Base-by-base conservation (phyloP, 768 basidiomycete species). In the Hypholoma sublateritium region DNA sequence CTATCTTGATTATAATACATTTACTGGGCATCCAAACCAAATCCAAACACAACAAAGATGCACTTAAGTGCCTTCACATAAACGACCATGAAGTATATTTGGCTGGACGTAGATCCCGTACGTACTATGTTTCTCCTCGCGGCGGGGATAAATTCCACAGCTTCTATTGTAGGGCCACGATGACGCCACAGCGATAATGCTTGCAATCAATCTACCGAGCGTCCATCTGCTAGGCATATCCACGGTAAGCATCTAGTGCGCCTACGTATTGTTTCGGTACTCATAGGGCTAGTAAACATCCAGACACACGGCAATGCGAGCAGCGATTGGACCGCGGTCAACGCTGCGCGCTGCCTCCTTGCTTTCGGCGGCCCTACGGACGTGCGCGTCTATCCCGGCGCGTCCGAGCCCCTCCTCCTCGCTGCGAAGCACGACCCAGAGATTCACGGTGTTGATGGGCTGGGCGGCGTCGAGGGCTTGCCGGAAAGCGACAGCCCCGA, bases 251-350 rank as follows among this genome's bases (percentile, higher is more conserved):
- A 22, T 19, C 21, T 37, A 14, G 3, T 8, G 17, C n/a, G 5
- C 50, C 8, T 21, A 22, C 35, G 8, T 57, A 42, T 11, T 12
- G n/a, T 19, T 14, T 28, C 16, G 24, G 9, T 45, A 25, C 36
- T 32, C 28, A 32, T 9, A 9, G 28, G 9, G 9, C 28, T 32
- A 28, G 6, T 42, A 11, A 25, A 45, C 16, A 43, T 50, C 16
- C 51, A 93, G 92, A 87, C 88, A 1, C 90, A 94, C 68, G 93
- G 93, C 16, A 95, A 95, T 65, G 80, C 91, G 0, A 72, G 77
- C 58, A 77, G 80, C 28, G 68, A 87, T 12, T 77, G 76, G 69
- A 91, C 89, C 0, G 77, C 79, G 24, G 72, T 78, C 37, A 96
- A 96, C 62, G 91, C 91, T 0, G 87, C 90, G 0, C 77, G 88